Evolutionary conservation across 148 eudicot species (phyloP), one percentile per base, ranked within the genome.

Genomic region (Dysphania ambrosioides): DNA sequence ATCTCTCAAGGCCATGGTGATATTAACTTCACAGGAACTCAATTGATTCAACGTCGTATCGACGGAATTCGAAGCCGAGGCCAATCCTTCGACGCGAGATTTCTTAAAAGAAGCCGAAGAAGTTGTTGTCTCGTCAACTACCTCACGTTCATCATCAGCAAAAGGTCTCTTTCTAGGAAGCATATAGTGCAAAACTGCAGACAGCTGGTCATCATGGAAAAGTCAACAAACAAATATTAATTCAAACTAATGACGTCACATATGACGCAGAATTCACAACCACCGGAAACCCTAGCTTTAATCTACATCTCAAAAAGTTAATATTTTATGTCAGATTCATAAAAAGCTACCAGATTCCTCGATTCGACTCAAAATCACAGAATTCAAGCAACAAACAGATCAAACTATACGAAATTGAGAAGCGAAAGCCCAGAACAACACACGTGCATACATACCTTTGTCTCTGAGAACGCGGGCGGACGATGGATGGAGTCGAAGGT

Each of bases 101-200:
- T 81, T 90, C 82, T 90, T 92, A 31, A 72, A 66, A 23, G 67
- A 38, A 2, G 73, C 36, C 21, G 77, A 53, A 64, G 75, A 74
- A 65, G 79, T 53, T 77, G 75, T 35, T 41, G 75, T 78, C 42
- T 29, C 74, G 71, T 82, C 85, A 71, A 84, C 83, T 74, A 82
- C 85, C 80, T 76, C 89, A 42, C 81, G 86, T 83, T 84, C 87
- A 66, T 56, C 88, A 68, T n/a, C n/a, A n/a, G n/a, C n/a, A n/a
- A 71, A 18, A 47, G 75, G 19, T 88, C 95, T 84, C 87, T 90
- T 90, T 80, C 84, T 88, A 31, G 92, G 92, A 87, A 92, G 97
- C 91, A 92, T 92, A 84, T 82, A 88, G 89, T 80, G 86, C 87
- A 88, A 74, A n/a, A n/a, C n/a, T n/a, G n/a, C n/a, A n/a, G n/a